Conservation (phyloP, 139 green algal genomes). For the Picochlorum sp. region DNA sequence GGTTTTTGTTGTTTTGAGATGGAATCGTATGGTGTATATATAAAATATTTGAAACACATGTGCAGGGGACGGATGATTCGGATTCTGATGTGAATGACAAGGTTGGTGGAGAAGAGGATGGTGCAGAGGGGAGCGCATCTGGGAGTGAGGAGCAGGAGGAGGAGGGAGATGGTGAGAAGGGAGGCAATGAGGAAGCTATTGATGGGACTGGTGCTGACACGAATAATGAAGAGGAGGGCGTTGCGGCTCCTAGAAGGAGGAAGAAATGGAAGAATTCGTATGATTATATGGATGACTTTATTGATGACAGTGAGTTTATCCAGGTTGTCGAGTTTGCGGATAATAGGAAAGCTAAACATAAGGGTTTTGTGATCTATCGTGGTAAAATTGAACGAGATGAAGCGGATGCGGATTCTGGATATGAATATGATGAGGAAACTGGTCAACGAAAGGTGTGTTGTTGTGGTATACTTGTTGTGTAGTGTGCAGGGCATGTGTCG, state of each 20-base stretch:
- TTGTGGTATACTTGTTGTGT: not conserved
- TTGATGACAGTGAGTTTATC: slow-evolving; percentile 16
- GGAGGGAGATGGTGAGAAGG: not conserved
- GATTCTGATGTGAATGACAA: not conserved
- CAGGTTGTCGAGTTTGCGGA: slow-evolving; percentile 5
- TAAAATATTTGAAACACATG: not conserved
- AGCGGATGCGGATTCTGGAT: slow-evolving; percentile 2
- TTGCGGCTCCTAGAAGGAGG: not conserved
- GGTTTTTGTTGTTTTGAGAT: too few relatives aligned
- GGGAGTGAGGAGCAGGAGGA: slow-evolving; percentile 5
- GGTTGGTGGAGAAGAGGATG: not conserved
- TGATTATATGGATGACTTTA: slow-evolving; percentile 16
- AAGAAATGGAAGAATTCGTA: slow-evolving; percentile 6
- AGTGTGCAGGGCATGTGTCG: not conserved
- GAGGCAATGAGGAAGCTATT: not conserved
- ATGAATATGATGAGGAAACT: not conserved
- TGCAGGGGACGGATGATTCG: not conserved
- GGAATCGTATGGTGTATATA: not conserved
- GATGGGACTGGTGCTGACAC: not conserved
- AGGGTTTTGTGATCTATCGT: slow-evolving; percentile 6
- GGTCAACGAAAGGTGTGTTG: not conserved
- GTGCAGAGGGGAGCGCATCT: not conserved
- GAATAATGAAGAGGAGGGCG: not conserved
- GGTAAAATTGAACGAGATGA: slow-evolving; percentile 3
- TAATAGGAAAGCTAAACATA: slow-evolving; percentile 10